Evolutionary conservation across 2,329 filamentous ascomycete species (phyloP).

Genomic region (Calonectria naviculata): DNA sequence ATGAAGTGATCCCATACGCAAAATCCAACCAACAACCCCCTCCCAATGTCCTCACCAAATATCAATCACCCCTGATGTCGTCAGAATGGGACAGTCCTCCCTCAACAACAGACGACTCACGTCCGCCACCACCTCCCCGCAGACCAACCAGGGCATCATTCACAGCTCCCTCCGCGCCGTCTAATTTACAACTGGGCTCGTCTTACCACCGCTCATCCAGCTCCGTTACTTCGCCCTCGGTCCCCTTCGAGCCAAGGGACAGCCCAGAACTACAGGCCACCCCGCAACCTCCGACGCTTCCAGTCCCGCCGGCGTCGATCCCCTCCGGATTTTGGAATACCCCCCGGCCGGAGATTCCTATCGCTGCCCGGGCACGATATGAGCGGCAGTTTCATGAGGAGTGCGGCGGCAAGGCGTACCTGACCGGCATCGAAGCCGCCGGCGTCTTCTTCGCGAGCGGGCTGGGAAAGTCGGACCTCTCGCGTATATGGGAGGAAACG

Average conservation of each 20-base stretch:
- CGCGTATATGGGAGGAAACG: slow-evolving; percentile 36
- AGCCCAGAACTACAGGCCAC: not conserved
- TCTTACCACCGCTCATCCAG: not conserved
- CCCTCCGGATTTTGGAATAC: not conserved
- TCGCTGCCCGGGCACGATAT: slow-evolving; percentile 11
- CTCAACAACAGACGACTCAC: not conserved
- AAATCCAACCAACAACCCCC: not conserved
- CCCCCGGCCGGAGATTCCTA: slow-evolving; percentile 5
- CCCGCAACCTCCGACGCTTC: not conserved
- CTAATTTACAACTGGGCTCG: not conserved
- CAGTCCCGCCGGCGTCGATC: not conserved
- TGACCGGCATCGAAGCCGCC: slow-evolving; percentile 34
- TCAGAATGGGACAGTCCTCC: not conserved
- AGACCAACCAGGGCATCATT: not conserved
- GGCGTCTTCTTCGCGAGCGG: slow-evolving; percentile 31
- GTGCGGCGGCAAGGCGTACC: slow-evolving; percentile 17
- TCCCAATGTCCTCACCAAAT: not conserved
- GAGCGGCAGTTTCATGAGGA: slow-evolving; percentile 16
- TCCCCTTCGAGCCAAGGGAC: not conserved
- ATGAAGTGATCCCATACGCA: not conserved
- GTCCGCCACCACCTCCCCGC: not conserved
- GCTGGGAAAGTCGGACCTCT: slow-evolving; percentile 26
- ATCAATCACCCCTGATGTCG: not conserved
- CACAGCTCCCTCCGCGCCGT: not conserved
- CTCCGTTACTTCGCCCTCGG: slow-evolving; percentile 4